phyloP scores from a whole-genome alignment of 768 basidiomycete species.

The Rhodocollybia butyracea region DNA sequence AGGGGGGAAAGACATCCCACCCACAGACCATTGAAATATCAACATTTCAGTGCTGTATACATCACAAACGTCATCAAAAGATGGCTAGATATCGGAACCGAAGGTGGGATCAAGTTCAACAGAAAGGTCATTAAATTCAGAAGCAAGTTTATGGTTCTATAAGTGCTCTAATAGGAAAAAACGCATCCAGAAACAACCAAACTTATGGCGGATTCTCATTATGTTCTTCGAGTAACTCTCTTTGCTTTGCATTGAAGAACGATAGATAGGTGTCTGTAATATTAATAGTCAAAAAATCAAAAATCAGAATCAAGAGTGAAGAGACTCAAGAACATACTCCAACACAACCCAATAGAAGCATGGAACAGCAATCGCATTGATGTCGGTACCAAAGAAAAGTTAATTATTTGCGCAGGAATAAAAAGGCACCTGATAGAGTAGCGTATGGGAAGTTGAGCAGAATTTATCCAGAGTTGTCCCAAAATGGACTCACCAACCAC shows the following conservation, averaged over 20 bases:
- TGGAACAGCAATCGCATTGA: constrained; percentile 52
- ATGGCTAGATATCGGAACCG: too few relatives aligned
- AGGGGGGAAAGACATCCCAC: too few relatives aligned
- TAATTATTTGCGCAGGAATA: constrained; percentile 48
- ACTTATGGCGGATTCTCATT: background rate
- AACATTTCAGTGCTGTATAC: too few relatives aligned
- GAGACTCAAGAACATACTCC: constrained; percentile 34
- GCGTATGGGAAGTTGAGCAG: constrained; percentile 1
- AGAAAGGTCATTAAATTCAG: too few relatives aligned
- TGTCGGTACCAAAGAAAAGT: constrained; percentile 16
- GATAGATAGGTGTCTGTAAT: background rate
- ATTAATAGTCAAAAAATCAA: too few relatives aligned
- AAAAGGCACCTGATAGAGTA: constrained; percentile 38
- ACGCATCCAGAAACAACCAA: too few relatives aligned
- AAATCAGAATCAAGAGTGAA: too few relatives aligned
- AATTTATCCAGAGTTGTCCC: background rate
- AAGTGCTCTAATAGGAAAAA: too few relatives aligned
- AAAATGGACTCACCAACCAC: constrained; percentile 40
- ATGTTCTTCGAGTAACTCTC: background rate
- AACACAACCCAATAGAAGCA: constrained; percentile 50
- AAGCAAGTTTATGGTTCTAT: too few relatives aligned
- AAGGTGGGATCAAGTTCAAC: too few relatives aligned
- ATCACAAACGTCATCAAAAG: too few relatives aligned
- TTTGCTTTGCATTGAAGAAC: background rate
- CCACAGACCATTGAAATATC: too few relatives aligned